These are phyloP conservation scores for Otatea glauca DNA, from an alignment of 176 grass and related monocot species.

Conservation along the genomic window DNA sequence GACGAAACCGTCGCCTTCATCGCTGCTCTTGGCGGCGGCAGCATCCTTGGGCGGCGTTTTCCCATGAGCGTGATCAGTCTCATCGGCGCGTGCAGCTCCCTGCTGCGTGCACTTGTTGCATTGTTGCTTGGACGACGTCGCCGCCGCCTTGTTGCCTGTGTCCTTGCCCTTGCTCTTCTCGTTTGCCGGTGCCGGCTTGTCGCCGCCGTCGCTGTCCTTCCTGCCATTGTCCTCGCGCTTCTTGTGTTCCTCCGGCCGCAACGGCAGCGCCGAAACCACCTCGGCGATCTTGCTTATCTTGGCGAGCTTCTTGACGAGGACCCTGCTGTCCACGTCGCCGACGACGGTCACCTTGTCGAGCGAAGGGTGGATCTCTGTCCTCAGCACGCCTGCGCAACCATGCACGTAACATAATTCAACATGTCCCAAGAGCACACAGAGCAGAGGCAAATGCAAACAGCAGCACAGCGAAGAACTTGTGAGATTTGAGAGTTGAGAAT, in stretches of 20 bases:
- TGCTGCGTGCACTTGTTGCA: conserved; percentile 44
- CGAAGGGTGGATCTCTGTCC: conserved; percentile 77
- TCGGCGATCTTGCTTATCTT: conserved; percentile 82
- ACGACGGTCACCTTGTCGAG: conserved; percentile 75
- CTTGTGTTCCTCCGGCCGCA: conserved; percentile 17
- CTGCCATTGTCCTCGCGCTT: conserved; percentile 34
- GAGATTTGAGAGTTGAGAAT: background rate
- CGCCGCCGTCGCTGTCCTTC: conserved; percentile 19
- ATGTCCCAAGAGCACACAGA: no score
- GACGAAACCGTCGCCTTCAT: background rate
- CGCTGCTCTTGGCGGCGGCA: background rate
- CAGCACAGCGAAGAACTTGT: background rate
- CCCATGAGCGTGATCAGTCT: conserved; percentile 22
- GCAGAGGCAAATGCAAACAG: background rate
- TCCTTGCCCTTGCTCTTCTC: conserved; percentile 40
- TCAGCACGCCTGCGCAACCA: conserved; percentile 65
- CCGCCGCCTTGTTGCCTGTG: conserved; percentile 31
- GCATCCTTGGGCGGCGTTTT: conserved; percentile 35
- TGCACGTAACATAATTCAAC: conserved; percentile 2
- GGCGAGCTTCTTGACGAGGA: conserved; percentile 71
- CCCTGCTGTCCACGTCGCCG: conserved; percentile 68
- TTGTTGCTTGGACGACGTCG: conserved; percentile 35
- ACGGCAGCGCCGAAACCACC: conserved; percentile 4
- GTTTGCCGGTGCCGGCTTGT: background rate
- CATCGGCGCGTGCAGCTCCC: background rate